Conservation (phyloP, 345 rosid species). For the Mercurialis annua region DNA sequence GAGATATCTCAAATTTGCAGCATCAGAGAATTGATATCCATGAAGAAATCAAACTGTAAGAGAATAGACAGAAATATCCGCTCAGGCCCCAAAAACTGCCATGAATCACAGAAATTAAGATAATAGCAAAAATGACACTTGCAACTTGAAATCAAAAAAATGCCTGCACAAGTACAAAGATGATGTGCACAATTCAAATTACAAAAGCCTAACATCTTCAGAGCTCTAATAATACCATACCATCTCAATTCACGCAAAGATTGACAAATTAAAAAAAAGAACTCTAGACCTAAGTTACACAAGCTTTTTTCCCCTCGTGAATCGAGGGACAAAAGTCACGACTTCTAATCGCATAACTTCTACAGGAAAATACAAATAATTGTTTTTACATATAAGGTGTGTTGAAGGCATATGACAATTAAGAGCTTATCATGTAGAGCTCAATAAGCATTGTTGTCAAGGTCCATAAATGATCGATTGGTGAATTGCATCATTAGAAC, state of each 20-base stretch:
- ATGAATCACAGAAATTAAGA: not conserved
- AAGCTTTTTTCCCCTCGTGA: conserved; percentile 4
- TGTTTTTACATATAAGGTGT: conserved; percentile 17
- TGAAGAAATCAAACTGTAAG: not conserved
- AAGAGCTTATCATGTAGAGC: conserved; percentile 4
- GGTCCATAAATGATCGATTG: conserved; percentile 30
- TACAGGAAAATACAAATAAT: conserved; percentile 22
- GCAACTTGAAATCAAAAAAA: conserved; percentile 12
- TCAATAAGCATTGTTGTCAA: conserved; percentile 17
- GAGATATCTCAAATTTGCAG: not conserved
- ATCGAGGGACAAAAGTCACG: conserved; percentile 13
- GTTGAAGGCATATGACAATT: conserved; percentile 13
- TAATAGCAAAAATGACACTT: not conserved
- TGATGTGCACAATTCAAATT: not conserved
- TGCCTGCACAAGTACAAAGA: not conserved
- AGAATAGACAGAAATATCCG: not conserved
- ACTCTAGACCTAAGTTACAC: conserved; percentile 19
- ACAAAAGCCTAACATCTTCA: conserved; percentile 9
- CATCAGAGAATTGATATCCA: conserved; percentile 3
- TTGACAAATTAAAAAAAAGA: conserved; percentile 10
- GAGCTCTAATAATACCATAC: not conserved
- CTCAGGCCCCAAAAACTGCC: not conserved
- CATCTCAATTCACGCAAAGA: conserved; percentile 6
- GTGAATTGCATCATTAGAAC: conserved; percentile 34
- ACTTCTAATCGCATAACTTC: conserved; percentile 19